Evolutionary conservation across 148 eudicot genomes (phyloP).

Genomic region (Suaeda aralocaspica): DNA sequence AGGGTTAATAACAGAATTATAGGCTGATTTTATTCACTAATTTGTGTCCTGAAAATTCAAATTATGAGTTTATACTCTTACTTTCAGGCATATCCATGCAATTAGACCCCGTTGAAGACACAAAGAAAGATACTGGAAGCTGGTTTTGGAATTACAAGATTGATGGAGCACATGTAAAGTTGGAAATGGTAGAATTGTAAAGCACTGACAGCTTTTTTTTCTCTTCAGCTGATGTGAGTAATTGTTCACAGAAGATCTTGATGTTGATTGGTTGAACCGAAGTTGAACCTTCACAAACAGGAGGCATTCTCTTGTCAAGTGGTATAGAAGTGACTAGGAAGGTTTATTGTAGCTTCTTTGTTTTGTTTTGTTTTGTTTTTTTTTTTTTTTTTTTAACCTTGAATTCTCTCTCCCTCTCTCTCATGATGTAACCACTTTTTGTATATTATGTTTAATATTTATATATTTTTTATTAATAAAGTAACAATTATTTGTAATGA

Average conservation of each 20-base stretch:
- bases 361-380: not conserved
- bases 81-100: constrained; percentile 60
- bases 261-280: constrained; percentile 63
- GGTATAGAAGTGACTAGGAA: constrained; percentile 16
- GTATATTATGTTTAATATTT: too few relatives aligned
- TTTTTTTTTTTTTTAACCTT: not conserved
- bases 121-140: constrained; percentile 66
- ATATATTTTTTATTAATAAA: too few relatives aligned
- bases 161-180: constrained; percentile 59
- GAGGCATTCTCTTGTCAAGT: constrained; percentile 21
- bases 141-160: constrained; percentile 87
- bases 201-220: constrained; percentile 25
- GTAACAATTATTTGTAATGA: too few relatives aligned
- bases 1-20: too few relatives aligned
- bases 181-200: constrained; percentile 68
- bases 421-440: not conserved
- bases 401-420: not conserved
- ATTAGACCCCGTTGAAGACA: constrained; percentile 55
- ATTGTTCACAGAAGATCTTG: constrained; percentile 54
- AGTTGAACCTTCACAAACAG: constrained; percentile 59
- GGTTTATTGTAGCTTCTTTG: constrained; percentile 7
- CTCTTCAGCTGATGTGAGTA: constrained; percentile 46
- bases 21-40: not conserved
- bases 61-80: not conserved
- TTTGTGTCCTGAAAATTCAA: not conserved